These are phyloP conservation scores for Cryphonectria japonica DNA, from an alignment of 2,329 filamentous ascomycete genomes.

Conservation along the genomic window DNA sequence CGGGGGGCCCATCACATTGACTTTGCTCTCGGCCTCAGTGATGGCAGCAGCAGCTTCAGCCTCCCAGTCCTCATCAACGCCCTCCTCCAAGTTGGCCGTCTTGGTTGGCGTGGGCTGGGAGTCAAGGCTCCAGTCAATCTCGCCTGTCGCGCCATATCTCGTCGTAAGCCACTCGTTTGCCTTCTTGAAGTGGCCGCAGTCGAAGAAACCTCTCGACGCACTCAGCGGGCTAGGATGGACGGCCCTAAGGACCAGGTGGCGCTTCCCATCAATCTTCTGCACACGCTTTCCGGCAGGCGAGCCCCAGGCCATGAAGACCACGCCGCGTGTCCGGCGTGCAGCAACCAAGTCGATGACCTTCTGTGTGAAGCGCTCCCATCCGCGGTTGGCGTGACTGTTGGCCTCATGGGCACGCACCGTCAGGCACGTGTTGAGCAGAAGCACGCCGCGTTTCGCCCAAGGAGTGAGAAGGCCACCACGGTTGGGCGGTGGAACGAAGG, in stretches of 20 bases:
- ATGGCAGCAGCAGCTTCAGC: slow-evolving; percentile 25
- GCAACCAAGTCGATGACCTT: slow-evolving; percentile 87
- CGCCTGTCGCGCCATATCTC: slow-evolving; percentile 77
- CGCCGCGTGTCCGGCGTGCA: slow-evolving; percentile 73
- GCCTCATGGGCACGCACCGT: slow-evolving; percentile 90
- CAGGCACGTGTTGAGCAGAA: slow-evolving; percentile 92
- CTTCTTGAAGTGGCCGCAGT: slow-evolving; percentile 79
- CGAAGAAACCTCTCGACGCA: slow-evolving; percentile 79
- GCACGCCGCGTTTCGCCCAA: slow-evolving; percentile 91
- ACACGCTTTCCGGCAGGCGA: slow-evolving; percentile 81
- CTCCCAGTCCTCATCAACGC: slow-evolving; percentile 26
- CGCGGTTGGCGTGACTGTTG: slow-evolving; percentile 81
- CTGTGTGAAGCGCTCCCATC: slow-evolving; percentile 94
- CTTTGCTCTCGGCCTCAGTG: slow-evolving; percentile 22
- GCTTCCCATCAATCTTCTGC: slow-evolving; percentile 69
- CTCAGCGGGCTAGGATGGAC: slow-evolving; percentile 95
- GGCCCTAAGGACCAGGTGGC: slow-evolving; percentile 81
- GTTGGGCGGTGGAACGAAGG: slow-evolving; percentile 74
- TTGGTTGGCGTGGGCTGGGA: slow-evolving; percentile 37
- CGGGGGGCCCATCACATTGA: slow-evolving; percentile 28
- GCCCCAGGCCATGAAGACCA: slow-evolving; percentile 96
- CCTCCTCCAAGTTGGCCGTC: slow-evolving; percentile 22
- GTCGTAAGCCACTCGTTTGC: slow-evolving; percentile 82
- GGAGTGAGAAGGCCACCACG: slow-evolving; percentile 83
- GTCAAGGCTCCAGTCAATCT: slow-evolving; percentile 80